Evolutionary conservation across 805 yeast genomes (phyloP).

Genomic region (Zygotorulaspora sp.): DNA sequence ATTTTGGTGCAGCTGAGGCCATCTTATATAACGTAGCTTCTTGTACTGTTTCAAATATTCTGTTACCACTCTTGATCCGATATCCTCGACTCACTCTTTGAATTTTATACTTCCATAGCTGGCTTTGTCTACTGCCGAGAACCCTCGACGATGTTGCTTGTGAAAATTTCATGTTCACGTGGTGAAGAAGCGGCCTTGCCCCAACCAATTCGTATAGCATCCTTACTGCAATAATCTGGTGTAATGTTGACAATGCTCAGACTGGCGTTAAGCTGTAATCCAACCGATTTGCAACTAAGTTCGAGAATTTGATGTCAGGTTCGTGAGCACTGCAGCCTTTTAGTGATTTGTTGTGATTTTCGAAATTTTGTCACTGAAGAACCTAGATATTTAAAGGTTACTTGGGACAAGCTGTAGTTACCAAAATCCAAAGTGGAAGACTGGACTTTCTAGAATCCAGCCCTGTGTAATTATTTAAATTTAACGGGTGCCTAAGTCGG

Average conservation of each 20-base stretch:
- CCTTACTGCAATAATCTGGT: neutral
- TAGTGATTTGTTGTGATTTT: too few species aligned
- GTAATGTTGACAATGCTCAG: too few species aligned
- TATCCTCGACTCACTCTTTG: neutral
- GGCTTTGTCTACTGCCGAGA: neutral
- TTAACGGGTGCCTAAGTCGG: too few species aligned
- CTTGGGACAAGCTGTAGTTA: too few species aligned
- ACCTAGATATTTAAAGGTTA: neutral
- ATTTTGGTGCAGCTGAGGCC: conserved; percentile 23
- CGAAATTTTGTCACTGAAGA: neutral
- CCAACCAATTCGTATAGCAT: conserved; percentile 2
- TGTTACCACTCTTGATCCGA: neutral
- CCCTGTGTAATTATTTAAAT: too few species aligned
- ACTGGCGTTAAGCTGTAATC: too few species aligned
- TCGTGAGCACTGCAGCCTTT: too few species aligned
- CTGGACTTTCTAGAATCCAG: too few species aligned
- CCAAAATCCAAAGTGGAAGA: too few species aligned
- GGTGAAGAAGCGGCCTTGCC: neutral
- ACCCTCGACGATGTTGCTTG: conserved; percentile 4
- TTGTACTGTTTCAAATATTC: neutral
- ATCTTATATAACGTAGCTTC: conserved; percentile 2
- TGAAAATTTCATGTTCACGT: conserved; percentile 6
- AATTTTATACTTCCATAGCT: neutral
- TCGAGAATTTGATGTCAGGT: too few species aligned
- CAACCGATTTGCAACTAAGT: too few species aligned